phyloP scores from a whole-genome alignment of 2,329 filamentous ascomycete species.

The Paraphoma sp. region DNA sequence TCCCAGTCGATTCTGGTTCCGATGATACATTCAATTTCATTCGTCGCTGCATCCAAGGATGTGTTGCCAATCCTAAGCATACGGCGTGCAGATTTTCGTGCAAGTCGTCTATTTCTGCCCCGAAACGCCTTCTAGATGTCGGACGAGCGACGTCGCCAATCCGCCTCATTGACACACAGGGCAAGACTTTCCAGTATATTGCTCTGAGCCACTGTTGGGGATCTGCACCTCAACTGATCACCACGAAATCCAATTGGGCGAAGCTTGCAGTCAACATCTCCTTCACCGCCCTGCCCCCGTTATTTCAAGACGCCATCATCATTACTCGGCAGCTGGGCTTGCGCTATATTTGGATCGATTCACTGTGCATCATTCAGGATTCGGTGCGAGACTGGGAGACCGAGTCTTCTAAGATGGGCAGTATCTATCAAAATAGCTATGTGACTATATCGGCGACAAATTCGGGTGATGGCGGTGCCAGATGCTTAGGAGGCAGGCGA shows the following conservation, averaged over 20 bases:
- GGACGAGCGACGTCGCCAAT: conserved; percentile 36
- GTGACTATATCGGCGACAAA: conserved; percentile 40
- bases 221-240: conserved; percentile 24
- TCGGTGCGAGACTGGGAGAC: conserved; percentile 41
- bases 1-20: conserved; percentile 38
- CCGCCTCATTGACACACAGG: conserved; percentile 40
- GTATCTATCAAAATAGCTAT: conserved; percentile 42
- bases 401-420: conserved; percentile 43
- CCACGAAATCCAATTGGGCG: conserved; percentile 37
- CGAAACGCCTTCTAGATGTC: conserved; percentile 41
- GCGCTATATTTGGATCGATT: conserved; percentile 46
- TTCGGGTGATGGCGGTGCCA: conserved; percentile 25
- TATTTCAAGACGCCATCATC: conserved; percentile 37
- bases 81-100: conserved; percentile 27
- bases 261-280: conserved; percentile 33
- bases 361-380: conserved; percentile 45
- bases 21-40: conserved; percentile 44
- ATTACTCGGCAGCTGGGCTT: conserved; percentile 41
- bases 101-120: conserved; percentile 24
- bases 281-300: conserved; percentile 32
- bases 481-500: conserved; percentile 31
- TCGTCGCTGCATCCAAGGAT: conserved; percentile 39
- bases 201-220: conserved; percentile 45
- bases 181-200: conserved; percentile 35
- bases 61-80: conserved; percentile 40